phyloP scores from a whole-genome alignment of 805 yeast species.

The Suhomyces canberraensis region DNA sequence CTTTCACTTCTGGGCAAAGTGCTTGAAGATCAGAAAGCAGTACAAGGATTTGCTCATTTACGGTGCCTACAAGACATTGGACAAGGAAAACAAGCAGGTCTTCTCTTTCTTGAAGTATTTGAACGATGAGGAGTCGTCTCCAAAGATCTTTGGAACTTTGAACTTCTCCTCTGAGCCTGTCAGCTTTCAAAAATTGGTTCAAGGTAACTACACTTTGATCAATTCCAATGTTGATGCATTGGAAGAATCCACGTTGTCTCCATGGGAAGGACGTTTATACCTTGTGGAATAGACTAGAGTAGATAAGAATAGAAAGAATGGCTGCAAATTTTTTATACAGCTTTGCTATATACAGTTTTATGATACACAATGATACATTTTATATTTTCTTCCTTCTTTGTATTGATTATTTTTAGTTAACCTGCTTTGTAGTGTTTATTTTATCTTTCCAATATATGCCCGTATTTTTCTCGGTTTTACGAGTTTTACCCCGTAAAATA shows the following conservation, averaged over 20 bases:
- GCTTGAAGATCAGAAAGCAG: slow-evolving; percentile 41
- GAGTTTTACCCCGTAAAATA: too few species aligned
- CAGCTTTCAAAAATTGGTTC: slow-evolving; percentile 8
- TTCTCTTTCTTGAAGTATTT: slow-evolving; percentile 41
- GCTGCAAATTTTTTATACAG: background rate
- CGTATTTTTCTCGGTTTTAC: too few species aligned
- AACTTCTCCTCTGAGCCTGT: slow-evolving; percentile 19
- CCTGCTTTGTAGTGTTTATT: too few species aligned
- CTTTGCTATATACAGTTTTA: too few species aligned
- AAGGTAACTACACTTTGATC: slow-evolving; percentile 11
- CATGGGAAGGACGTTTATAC: slow-evolving; percentile 14
- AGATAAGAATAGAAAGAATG: background rate
- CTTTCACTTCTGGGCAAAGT: slow-evolving; percentile 42
- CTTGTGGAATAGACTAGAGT: slow-evolving; percentile 8
- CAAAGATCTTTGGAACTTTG: slow-evolving; percentile 19
- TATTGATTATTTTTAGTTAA: too few species aligned
- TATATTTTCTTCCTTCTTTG: too few species aligned
- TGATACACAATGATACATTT: too few species aligned
- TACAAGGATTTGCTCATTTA: slow-evolving; percentile 44
- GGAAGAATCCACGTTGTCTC: slow-evolving; percentile 8
- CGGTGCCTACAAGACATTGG: slow-evolving; percentile 45
- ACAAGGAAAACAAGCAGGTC: slow-evolving; percentile 37
- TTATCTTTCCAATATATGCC: too few species aligned
- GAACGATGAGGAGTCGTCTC: slow-evolving; percentile 16
- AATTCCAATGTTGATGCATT: slow-evolving; percentile 5